phyloP scores from a whole-genome alignment of 306 rosid genomes.

The Prunus armeniaca region DNA sequence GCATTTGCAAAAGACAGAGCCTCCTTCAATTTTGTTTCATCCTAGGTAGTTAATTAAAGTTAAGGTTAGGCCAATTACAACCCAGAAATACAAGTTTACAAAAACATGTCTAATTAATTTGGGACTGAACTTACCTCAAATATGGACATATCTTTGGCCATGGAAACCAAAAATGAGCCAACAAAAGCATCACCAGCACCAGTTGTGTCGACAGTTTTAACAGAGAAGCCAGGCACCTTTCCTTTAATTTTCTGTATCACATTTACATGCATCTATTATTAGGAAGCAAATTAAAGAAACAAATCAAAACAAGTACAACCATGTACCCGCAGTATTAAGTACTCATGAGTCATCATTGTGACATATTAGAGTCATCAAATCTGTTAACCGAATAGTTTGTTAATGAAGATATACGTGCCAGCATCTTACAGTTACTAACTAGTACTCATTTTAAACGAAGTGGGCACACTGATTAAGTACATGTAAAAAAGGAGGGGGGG shows the following conservation, averaged over 20 bases:
- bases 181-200: slow-evolving; percentile 79
- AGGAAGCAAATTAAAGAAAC: neutral
- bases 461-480: too few relatives aligned
- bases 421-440: too few relatives aligned
- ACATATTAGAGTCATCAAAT: too few relatives aligned
- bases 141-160: slow-evolving; percentile 42
- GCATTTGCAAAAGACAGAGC: slow-evolving; percentile 57
- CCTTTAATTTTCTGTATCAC: slow-evolving; percentile 46
- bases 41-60: slow-evolving; percentile 12
- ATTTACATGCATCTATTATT: neutral
- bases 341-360: too few relatives aligned
- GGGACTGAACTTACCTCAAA: slow-evolving; percentile 32
- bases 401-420: too few relatives aligned
- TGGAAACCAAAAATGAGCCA: slow-evolving; percentile 43
- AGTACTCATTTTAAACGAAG: too few relatives aligned
- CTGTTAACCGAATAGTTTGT: too few relatives aligned
- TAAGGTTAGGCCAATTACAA: neutral
- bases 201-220: slow-evolving; percentile 55
- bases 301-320: too few relatives aligned
- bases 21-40: slow-evolving; percentile 55
- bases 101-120: neutral
- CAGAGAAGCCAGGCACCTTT: slow-evolving; percentile 48
- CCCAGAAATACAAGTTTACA: neutral
- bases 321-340: too few relatives aligned
- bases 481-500: too few relatives aligned